Conservation (phyloP, 108 stramenopile species). For the Cyclotella sp. region DNA sequence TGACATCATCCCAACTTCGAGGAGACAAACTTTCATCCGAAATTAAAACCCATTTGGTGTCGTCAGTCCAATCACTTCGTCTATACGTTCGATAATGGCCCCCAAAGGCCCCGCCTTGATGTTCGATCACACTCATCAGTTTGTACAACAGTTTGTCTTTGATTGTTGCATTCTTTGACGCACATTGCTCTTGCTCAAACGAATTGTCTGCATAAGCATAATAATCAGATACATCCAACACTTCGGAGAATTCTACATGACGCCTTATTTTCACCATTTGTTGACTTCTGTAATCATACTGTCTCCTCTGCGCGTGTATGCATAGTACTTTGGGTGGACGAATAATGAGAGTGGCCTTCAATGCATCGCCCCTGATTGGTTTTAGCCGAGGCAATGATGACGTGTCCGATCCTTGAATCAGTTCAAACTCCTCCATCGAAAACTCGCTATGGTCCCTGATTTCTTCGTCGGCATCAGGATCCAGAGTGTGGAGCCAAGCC, state of each 20-base stretch:
- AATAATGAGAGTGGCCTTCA: constrained; percentile 73
- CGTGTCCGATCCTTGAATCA: not conserved
- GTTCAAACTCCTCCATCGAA: constrained; percentile 10
- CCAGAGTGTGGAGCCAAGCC: constrained; percentile 29
- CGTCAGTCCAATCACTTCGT: constrained; percentile 47
- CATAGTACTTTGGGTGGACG: constrained; percentile 74
- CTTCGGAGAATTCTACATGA: constrained; percentile 67
- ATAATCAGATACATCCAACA: constrained; percentile 64
- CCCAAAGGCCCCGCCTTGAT: constrained; percentile 70
- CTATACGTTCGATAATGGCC: constrained; percentile 82
- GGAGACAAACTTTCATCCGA: constrained; percentile 65
- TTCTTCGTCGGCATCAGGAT: constrained; percentile 48
- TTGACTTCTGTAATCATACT: constrained; percentile 63
- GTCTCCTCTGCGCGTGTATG: constrained; percentile 84
- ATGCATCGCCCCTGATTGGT: constrained; percentile 59
- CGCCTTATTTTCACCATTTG: constrained; percentile 70
- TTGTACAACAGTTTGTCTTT: constrained; percentile 47
- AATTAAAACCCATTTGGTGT: constrained; percentile 59
- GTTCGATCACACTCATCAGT: constrained; percentile 81
- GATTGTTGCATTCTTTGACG: constrained; percentile 36
- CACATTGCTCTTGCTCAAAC: constrained; percentile 30
- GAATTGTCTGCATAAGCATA: constrained; percentile 68
- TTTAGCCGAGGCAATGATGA: constrained; percentile 12
- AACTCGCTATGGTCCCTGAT: constrained; percentile 36
- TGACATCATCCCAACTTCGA: constrained; percentile 71